Conservation (phyloP, 2,329 filamentous ascomycete species). For the Chaetomiaceae sp. region DNA sequence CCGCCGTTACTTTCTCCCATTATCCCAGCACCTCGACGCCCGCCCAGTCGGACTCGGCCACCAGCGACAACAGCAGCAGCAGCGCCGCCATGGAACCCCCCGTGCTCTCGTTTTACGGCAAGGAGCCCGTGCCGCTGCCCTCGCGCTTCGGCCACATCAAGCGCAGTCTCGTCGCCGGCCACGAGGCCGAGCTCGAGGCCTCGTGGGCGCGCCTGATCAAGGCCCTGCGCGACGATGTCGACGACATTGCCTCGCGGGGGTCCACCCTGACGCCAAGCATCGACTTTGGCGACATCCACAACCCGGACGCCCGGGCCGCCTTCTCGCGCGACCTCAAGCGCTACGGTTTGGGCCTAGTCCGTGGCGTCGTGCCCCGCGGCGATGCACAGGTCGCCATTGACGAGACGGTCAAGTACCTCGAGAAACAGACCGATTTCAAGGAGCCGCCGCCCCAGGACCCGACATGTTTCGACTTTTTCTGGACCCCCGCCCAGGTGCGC, state of each 20-base stretch:
- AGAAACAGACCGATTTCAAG: constrained; percentile 44
- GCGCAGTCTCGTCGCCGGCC: constrained; percentile 48
- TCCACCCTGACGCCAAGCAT: constrained; percentile 53
- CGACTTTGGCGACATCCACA: constrained; percentile 48
- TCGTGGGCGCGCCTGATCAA: constrained; percentile 53
- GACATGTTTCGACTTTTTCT: constrained; percentile 69
- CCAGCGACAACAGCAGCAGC: constrained; percentile 5
- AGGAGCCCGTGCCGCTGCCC: constrained; percentile 55
- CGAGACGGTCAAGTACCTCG: constrained; percentile 56
- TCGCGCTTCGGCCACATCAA: constrained; percentile 55
- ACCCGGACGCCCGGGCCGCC: constrained; percentile 44
- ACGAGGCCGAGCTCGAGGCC: constrained; percentile 50
- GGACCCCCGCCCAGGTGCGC: constrained; percentile 65
- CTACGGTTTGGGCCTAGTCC: constrained; percentile 61
- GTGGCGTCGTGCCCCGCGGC: constrained; percentile 55
- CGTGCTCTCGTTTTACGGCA: constrained; percentile 54
- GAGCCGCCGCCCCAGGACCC: constrained; percentile 59
- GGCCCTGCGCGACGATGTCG: constrained; percentile 48
- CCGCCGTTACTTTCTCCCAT: not conserved
- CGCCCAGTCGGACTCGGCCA: not conserved
- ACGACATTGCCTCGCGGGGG: constrained; percentile 48
- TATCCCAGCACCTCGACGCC: not conserved
- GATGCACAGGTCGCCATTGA: constrained; percentile 56
- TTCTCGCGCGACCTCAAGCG: constrained; percentile 57
- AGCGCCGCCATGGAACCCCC: constrained; percentile 42